Base-by-base conservation (phyloP, 352 stramenopile genomes). In the Globisporangium recalcitrans region DNA sequence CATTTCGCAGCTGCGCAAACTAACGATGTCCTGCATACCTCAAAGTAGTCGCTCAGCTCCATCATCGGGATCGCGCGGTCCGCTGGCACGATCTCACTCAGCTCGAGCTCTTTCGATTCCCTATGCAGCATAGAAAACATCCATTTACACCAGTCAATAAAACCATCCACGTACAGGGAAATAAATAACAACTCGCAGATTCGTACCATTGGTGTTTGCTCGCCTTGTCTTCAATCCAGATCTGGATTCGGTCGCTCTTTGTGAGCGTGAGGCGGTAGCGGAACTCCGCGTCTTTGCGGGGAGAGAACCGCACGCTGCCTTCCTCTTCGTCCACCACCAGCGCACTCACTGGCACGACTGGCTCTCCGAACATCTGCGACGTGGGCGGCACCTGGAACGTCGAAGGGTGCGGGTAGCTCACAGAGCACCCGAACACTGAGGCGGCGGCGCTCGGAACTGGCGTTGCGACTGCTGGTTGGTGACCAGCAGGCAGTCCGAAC, bases 31-130 rank as follows among this genome's bases (percentile, higher is more conserved):
- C 4, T n/a, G 0, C 22, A 6, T 29, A 63, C 57, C 44, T 63
- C 57, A 24, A 56, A 63, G 57, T 63, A 63, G 57, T 63, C 57
- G 11, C 22, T 22, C 11, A 63, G 46, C 24, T 54, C 38, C 46
- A 63, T 63, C 21, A 26, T 47, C 31, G 57, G 46, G 16, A 63
- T 63, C 57, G 22, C 32, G 0, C 29, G 54, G 1, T 54, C 46
- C 4, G 21, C 2, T 2, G 57, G 22, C 21, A 63, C 46, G 46
- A 63, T 56, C 21, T 56, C 46, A 38, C 22, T 22, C 31, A 63
- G 29, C 31, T 13, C 21, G 21, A 63, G 57, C 21, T 63, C 57
- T 6, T 42, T 49, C 13, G 57, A 63, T 40, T 63, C 46, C 57
- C 57, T 63, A 13, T 6, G 9, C n/a, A 1, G 31, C 16, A 10